phyloP scores from a whole-genome alignment of 2,329 filamentous ascomycete species.

The Colletotrichum eremochloae region DNA sequence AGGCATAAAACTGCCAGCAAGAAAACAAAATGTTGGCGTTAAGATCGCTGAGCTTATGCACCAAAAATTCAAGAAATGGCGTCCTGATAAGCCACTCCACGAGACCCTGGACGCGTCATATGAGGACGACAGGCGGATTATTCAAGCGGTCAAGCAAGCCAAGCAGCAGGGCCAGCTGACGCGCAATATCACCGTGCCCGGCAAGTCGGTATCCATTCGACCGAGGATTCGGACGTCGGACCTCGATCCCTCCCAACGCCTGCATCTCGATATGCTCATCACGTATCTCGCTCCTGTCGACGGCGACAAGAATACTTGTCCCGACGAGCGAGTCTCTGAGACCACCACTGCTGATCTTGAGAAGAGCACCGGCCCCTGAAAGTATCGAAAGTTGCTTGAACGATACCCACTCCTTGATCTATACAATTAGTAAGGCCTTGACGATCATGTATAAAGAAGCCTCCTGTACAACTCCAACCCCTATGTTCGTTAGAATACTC shows the following conservation, averaged over 20 bases:
- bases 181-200: not conserved
- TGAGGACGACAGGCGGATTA: slow-evolving; percentile 28
- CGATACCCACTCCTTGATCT: not conserved
- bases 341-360: too few relatives aligned
- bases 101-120: slow-evolving; percentile 18
- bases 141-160: slow-evolving; percentile 16
- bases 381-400: not conserved
- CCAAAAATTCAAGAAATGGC: slow-evolving; percentile 8
- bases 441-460: not conserved
- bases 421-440: not conserved
- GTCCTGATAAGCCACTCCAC: slow-evolving; percentile 24
- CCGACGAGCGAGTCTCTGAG: not conserved
- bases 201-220: not conserved
- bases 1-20: not conserved
- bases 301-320: not conserved
- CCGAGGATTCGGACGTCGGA: not conserved
- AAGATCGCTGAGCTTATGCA: not conserved
- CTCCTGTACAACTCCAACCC: not conserved
- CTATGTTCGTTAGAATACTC: not conserved
- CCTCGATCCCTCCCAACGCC: not conserved
- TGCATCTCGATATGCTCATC: not conserved
- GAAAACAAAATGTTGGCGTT: not conserved
- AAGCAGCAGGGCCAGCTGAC: slow-evolving; percentile 13
- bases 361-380: not conserved
- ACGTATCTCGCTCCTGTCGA: slow-evolving; percentile 1